Percentiles rank a stretch among this genome's conserved stretches.
Conservation (phyloP, 192 early-diverging fungal species). For the Pilobolus umbonatus region DNA sequence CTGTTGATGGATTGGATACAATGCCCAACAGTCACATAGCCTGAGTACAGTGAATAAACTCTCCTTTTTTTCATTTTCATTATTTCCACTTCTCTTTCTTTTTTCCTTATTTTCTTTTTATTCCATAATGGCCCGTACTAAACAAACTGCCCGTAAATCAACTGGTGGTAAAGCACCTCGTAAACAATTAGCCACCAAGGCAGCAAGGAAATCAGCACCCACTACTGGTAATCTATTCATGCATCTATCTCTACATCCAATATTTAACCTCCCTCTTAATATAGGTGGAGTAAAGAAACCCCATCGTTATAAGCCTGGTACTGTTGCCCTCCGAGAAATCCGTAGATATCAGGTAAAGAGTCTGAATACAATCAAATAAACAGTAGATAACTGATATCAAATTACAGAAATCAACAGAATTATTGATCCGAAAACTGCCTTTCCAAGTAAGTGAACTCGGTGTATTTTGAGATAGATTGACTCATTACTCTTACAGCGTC, state of each 20-base stretch:
- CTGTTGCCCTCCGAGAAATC: constrained; percentile 89
- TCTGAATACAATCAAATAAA: neutral
- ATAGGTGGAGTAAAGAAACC: constrained; percentile 87
- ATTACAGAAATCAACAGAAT: constrained; percentile 82
- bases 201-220: constrained; percentile 91
- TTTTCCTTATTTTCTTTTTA: neutral
- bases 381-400: neutral
- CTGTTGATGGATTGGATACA: too few relatives aligned
- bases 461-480: constrained; percentile 2
- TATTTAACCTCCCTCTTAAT: neutral
- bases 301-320: constrained; percentile 84
- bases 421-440: constrained; percentile 88
- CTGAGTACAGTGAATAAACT: too few relatives aligned
- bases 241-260: neutral
- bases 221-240: constrained; percentile 54
- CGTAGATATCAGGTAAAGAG: constrained; percentile 72
- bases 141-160: constrained; percentile 98
- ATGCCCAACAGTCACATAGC: too few relatives aligned
- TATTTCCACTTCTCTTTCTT: neutral
- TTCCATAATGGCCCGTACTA: constrained; percentile 51
- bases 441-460: constrained; percentile 60
- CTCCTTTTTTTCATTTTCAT: constrained; percentile 2
- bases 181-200: constrained; percentile 94
- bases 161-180: constrained; percentile 97
- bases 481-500: constrained; percentile 41